Evolutionary conservation across 495 filamentous ascomycete genomes (phyloP).

Genomic region (Polyplosphaeria fusca): DNA sequence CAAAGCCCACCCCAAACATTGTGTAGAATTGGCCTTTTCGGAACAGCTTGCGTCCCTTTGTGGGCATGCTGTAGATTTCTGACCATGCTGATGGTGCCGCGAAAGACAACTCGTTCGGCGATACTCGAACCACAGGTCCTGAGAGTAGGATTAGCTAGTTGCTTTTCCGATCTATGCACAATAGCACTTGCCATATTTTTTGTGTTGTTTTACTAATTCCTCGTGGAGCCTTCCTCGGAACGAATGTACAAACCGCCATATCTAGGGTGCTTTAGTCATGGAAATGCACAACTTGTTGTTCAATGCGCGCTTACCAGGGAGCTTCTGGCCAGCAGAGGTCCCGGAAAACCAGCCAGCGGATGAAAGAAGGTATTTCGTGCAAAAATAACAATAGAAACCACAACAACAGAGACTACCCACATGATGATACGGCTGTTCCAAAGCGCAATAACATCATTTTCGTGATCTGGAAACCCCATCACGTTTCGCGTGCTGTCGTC

Average conservation of each 20-base stretch:
- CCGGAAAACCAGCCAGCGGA: not conserved
- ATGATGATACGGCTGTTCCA: no score
- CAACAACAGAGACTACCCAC: no score
- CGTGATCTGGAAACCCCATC: no score
- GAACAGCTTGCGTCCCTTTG: not conserved
- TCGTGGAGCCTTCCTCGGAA: not conserved
- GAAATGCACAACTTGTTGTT: not conserved
- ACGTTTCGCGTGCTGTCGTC: no score
- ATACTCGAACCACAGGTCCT: conserved; percentile 14
- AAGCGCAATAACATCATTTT: no score
- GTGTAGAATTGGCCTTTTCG: not conserved
- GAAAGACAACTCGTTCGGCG: conserved; percentile 31
- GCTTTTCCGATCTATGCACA: not conserved
- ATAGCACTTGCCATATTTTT: not conserved
- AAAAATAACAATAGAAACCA: no score
- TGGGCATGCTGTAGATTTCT: conserved; percentile 24
- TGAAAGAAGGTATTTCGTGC: no score
- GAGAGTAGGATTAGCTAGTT: not conserved
- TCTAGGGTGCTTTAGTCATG: not conserved
- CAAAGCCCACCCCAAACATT: not conserved
- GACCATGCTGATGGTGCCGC: conserved; percentile 13
- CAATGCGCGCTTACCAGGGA: not conserved
- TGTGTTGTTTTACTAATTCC: not conserved
- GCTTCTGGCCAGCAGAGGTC: not conserved
- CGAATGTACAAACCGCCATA: not conserved